A percentile compares a stretch with the other conserved stretches of the same genome.
phyloP scores from a whole-genome alignment of 2,329 filamentous ascomycete species.

The Aspergillus brasiliensis region DNA sequence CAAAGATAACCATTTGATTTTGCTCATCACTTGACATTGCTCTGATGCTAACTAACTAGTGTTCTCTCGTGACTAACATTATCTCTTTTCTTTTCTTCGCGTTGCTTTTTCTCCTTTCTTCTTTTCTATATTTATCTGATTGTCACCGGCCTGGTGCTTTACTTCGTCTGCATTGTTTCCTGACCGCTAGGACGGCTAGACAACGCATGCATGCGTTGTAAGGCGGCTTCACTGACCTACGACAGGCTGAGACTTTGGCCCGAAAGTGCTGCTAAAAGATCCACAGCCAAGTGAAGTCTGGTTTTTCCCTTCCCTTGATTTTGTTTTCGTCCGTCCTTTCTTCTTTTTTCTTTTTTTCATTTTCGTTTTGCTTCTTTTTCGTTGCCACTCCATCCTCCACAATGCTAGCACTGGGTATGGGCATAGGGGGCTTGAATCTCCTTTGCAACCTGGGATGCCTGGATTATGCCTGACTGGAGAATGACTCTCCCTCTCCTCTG shows the following conservation, averaged over 20 bases:
- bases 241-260: constrained; percentile 5
- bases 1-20: not conserved
- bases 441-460: not conserved
- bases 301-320: not conserved
- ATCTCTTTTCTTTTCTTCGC: not conserved
- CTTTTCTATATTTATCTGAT: not conserved
- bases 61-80: not conserved
- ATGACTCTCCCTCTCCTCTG: constrained; percentile 3
- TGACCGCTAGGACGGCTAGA: constrained; percentile 1
- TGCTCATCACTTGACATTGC: constrained; percentile 14
- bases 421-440: not conserved
- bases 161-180: not conserved
- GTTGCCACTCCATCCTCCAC: not conserved
- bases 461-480: not conserved
- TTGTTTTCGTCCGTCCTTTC: constrained; percentile 1
- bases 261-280: constrained; percentile 5
- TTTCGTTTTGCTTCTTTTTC: not conserved
- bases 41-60: constrained; percentile 11
- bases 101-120: not conserved
- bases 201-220: constrained; percentile 9
- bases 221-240: constrained; percentile 2
- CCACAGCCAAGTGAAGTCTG: constrained; percentile 6
- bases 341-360: not conserved
- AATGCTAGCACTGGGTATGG: not conserved
- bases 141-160: not conserved